Base-by-base conservation (phyloP, 352 stramenopile species). In the Pythium brachiatum region DNA sequence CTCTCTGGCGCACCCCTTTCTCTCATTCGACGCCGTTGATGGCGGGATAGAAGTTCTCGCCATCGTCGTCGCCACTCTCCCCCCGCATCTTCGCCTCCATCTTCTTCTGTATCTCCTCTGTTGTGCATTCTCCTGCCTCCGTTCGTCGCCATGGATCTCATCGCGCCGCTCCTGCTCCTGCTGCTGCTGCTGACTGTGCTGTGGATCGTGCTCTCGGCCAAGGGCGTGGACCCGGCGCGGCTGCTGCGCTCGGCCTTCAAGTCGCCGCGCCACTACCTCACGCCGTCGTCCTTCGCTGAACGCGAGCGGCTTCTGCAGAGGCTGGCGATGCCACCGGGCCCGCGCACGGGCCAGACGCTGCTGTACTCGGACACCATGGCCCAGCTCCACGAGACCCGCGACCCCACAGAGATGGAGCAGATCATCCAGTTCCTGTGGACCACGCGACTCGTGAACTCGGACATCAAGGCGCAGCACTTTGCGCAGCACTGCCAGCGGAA, bases 401-500 rank as follows among this genome's bases (percentile, higher is more conserved):
- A 74, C 12, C 54, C 64, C 3, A 54, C 62, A 27, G 81, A 92
- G 62, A 76, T 78, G 12, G 81, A 90, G 46, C 79, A 78, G n/a
- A 78, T 90, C 48, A 70, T 92, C 53, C 58, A 76, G 20, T 70
- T 79, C 23, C 79, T 89, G 31, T 53, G 75, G 55, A 36, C 86
- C 15, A 74, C 79, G 26, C 74, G 75, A 0, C 68, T 90, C 54
- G 57, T 93, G 26, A 90, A 88, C 50, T 86, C 81, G 29, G 78
- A 81, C 56, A 73, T 86, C 62, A 92, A 92, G 55, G 81, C 83
- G 13, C 76, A 88, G 58, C 83, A 92, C 66, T 90, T 90, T 64
- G 82, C 80, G 13, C 66, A 83, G 38, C 83, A 86, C 36, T 87
- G 72, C 38, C 64, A 57, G 29, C 54, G 64, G 15, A 66, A 72